Conservation (phyloP, 2,329 filamentous ascomycete species). For the Colletotrichum tamarilloi region DNA sequence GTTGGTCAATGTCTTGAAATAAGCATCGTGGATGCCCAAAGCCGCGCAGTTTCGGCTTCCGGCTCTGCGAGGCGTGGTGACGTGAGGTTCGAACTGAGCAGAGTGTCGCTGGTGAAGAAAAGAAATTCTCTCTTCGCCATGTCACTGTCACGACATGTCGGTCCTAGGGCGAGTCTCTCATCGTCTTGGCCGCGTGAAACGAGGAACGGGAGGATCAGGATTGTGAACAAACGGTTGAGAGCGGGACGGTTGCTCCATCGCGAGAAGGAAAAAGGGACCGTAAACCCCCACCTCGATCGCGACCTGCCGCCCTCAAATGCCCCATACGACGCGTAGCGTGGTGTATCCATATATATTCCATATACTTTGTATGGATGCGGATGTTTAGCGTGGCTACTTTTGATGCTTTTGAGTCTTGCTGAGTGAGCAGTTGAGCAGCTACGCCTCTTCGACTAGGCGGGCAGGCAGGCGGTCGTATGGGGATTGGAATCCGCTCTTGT, state of each 20-base stretch:
- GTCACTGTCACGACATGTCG: constrained; percentile 8
- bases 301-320: background rate
- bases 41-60: background rate
- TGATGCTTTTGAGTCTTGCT: background rate
- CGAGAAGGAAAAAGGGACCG: background rate
- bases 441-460: background rate
- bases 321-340: background rate
- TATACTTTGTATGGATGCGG: no score
- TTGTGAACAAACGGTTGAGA: background rate
- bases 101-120: background rate
- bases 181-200: background rate
- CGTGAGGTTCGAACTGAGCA: background rate
- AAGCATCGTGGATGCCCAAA: constrained; percentile 18
- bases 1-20: background rate
- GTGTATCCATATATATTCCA: background rate
- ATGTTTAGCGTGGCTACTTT: background rate
- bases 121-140: background rate
- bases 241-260: constrained; percentile 15
- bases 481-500: constrained; percentile 24
- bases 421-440: constrained; percentile 7
- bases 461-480: background rate
- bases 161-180: background rate
- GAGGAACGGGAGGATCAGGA: background rate
- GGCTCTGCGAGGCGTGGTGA: background rate
- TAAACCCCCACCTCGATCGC: background rate